phyloP scores from a whole-genome alignment of 345 rosid species.

The Lepidium sativum region DNA sequence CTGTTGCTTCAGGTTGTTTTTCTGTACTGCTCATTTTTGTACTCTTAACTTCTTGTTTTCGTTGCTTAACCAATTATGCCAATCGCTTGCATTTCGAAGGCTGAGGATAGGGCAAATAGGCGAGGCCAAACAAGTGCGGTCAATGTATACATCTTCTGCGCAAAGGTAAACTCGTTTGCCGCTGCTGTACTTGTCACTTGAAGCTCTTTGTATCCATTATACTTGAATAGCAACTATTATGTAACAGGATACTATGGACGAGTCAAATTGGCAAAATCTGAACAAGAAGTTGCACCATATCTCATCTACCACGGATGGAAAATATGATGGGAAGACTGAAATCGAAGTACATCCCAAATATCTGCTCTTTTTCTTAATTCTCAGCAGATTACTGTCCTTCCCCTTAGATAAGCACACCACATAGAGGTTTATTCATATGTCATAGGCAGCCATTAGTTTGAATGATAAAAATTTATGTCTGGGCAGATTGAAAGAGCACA shows the following conservation, averaged over 20 bases:
- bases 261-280: constrained; percentile 61
- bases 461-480: background rate
- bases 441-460: constrained; percentile 11
- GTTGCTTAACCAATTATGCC: background rate
- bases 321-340: constrained; percentile 71
- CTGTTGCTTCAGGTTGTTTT: constrained; percentile 80
- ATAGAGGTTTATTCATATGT: background rate
- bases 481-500: constrained; percentile 68
- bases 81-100: constrained; percentile 42
- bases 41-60: background rate
- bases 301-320: constrained; percentile 88
- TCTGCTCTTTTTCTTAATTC: constrained; percentile 6
- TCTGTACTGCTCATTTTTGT: background rate
- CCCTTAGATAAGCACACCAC: background rate
- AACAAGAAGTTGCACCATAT: constrained; percentile 72
- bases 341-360: constrained; percentile 44
- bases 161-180: constrained; percentile 48
- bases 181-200: background rate
- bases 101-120: constrained; percentile 95
- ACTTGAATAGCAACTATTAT: constrained; percentile 3
- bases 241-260: constrained; percentile 74
- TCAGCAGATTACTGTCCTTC: background rate
- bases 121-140: constrained; percentile 82
- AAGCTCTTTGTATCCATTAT: constrained; percentile 3
- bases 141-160: constrained; percentile 80